phyloP scores from a whole-genome alignment of 805 yeast genomes.

The Nakazawaea wickerhamii region DNA sequence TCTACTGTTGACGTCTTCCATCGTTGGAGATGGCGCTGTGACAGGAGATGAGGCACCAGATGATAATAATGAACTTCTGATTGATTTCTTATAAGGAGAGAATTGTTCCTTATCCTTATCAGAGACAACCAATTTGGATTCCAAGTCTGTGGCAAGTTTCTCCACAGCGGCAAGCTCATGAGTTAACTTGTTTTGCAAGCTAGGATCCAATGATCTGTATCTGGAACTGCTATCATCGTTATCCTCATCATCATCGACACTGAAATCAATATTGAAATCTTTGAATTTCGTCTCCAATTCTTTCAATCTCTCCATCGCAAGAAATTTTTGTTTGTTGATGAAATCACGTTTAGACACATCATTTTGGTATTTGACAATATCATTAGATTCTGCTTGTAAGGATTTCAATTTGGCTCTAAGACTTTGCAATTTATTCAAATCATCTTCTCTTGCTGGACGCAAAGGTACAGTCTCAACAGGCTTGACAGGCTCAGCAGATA shows the following conservation, averaged over 20 bases:
- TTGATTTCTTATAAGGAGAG: constrained; percentile 6
- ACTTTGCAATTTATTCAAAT: constrained; percentile 47
- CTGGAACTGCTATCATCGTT: constrained; percentile 18
- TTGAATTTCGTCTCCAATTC: constrained; percentile 65
- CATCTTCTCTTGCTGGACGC: constrained; percentile 41
- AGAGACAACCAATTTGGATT: constrained; percentile 28
- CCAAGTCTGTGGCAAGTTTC: constrained; percentile 33
- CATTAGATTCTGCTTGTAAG: constrained; percentile 71
- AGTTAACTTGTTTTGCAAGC: constrained; percentile 24
- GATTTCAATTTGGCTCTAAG: constrained; percentile 54
- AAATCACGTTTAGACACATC: constrained; percentile 43
- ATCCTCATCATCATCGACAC: constrained; percentile 21
- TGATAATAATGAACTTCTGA: constrained; percentile 9
- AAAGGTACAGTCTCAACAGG: constrained; percentile 25
- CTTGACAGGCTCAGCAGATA: constrained; percentile 12
- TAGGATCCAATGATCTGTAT: constrained; percentile 12
- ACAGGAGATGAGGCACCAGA: constrained; percentile 5
- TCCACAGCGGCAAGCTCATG: constrained; percentile 39
- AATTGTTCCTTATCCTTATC: constrained; percentile 12
- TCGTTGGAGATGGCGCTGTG: not conserved
- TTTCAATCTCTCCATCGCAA: constrained; percentile 66
- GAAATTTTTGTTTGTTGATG: constrained; percentile 52
- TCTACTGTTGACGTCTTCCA: constrained; percentile 15
- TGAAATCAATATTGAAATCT: constrained; percentile 57
- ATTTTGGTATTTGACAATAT: constrained; percentile 60